Base-by-base conservation (phyloP, 345 rosid species). In the Boechera retrofracta region DNA sequence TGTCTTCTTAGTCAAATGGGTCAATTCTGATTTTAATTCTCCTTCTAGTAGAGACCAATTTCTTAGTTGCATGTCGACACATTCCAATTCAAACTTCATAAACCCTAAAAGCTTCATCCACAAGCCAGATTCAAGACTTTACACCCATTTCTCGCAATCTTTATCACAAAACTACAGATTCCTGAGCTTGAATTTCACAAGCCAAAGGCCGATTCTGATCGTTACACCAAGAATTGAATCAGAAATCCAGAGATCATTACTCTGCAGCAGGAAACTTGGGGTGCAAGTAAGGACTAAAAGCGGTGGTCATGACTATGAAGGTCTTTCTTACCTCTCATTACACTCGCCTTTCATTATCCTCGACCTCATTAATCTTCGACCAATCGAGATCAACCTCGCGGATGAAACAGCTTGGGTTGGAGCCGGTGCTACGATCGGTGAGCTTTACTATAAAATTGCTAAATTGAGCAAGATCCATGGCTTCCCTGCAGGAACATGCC, bases 301-400 rank as follows among this genome's bases (percentile, higher is more conserved):
- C 32, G 93, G 93, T 1, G 96, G 96, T 55, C 91, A 88, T 64
- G 95, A 88, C 77, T 88, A 80, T 38, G 96, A 87, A 57, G 96
- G 88, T 31, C 77, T 87, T 24, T 90, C 93, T 0, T 86, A 88
- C 57, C 69, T 78, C 39, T 86, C 91, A 33, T 70, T 58, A 2
- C 38, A 63, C 0, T 63, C 71, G 24, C 87, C 97, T 2, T 88
- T 87, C 67, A 16, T 89, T 10, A 47, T 91, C 10, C 79, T 89
- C 0, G 97, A 91, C 47, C 66, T 87, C 80, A 44, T 63, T 15
- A 80, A 86, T 60, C 39, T 88, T 5, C 67, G 87, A 18, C 74
- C 81, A 0, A 75, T 89, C 3, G 58, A 63, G 42, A 58, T 83
- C 39, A 83, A 87, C 41, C 66, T 83, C 1, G n/a, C 3, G 5